Conservation (phyloP, 495 filamentous ascomycete species). For the Penicillium verhagenii region DNA sequence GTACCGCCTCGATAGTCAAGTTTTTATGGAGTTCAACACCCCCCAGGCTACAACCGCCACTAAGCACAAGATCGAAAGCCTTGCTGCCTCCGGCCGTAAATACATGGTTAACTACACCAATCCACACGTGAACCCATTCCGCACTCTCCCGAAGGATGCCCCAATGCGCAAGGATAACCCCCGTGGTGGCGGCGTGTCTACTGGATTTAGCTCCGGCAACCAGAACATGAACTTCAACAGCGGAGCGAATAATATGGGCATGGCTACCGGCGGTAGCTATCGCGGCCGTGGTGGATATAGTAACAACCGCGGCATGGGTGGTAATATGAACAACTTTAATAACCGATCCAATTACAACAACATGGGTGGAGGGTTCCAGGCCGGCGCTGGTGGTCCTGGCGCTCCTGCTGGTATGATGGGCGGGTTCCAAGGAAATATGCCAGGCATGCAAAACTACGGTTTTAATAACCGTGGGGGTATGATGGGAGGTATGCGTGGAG, state of each 20-base stretch:
- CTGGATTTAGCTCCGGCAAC: conserved; percentile 17
- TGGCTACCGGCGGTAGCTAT: conserved; percentile 33
- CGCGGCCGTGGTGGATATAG: conserved; percentile 49
- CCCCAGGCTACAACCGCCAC: conserved; percentile 82
- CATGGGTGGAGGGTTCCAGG: conserved; percentile 46
- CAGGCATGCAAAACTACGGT: conserved; percentile 56
- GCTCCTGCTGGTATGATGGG: conserved; percentile 52
- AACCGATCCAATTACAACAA: conserved; percentile 38
- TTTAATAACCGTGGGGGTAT: conserved; percentile 63
- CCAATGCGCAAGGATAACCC: conserved; percentile 68
- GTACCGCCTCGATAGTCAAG: conserved; percentile 62
- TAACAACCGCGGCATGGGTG: conserved; percentile 19
- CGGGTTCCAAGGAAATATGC: conserved; percentile 58
- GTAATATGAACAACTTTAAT: conserved; percentile 18
- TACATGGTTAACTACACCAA: conserved; percentile 72
- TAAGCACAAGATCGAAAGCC: conserved; percentile 76
- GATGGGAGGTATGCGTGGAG: conserved; percentile 71
- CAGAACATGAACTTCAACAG: conserved; percentile 29
- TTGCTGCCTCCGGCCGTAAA: conserved; percentile 60
- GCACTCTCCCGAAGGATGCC: conserved; percentile 87
- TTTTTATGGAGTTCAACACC: conserved; percentile 80
- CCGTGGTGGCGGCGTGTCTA: conserved; percentile 33
- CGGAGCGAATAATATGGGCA: conserved; percentile 25
- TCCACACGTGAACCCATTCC: conserved; percentile 80
- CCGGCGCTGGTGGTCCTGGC: conserved; percentile 39